Evolutionary conservation across 208 protist species (phyloP).

Genomic region (Cochliopodium minus): DNA sequence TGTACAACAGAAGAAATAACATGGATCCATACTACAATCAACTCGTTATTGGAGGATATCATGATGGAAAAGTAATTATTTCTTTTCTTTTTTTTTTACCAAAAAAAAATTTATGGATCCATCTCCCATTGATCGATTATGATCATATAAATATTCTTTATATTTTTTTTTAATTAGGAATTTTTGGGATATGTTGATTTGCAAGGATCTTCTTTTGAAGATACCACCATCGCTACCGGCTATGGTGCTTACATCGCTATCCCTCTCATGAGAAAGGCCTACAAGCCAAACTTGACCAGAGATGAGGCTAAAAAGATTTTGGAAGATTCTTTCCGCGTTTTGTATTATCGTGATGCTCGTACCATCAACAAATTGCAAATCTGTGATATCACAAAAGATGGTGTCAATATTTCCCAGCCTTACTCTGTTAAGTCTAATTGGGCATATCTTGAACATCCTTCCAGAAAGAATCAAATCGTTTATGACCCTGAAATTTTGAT

Average conservation of each 20-base stretch:
- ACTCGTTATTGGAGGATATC: constrained; percentile 61
- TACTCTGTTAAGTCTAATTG: constrained; percentile 76
- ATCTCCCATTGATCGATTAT: neutral
- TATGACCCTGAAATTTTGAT: no score
- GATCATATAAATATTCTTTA: neutral
- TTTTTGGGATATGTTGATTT: constrained; percentile 82
- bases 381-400: constrained; percentile 43
- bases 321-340: constrained; percentile 67
- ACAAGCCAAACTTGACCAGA: constrained; percentile 42
- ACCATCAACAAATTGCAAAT: constrained; percentile 81
- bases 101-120: neutral
- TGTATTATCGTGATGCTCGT: constrained; percentile 86
- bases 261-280: constrained; percentile 66
- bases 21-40: constrained; percentile 83
- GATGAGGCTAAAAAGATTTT: constrained; percentile 62
- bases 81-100: neutral
- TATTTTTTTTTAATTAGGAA: constrained; percentile 15
- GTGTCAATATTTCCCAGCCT: constrained; percentile 58
- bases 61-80: constrained; percentile 44
- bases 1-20: constrained; percentile 78
- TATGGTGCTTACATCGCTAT: constrained; percentile 80
- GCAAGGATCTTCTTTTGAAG: constrained; percentile 71
- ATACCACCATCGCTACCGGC: constrained; percentile 71
- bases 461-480: no score
- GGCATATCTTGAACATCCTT: no score